Percentiles rank a stretch among this genome's conserved stretches.
Conservation (phyloP, 768 basidiomycete genomes). For the Boletus edulis region DNA sequence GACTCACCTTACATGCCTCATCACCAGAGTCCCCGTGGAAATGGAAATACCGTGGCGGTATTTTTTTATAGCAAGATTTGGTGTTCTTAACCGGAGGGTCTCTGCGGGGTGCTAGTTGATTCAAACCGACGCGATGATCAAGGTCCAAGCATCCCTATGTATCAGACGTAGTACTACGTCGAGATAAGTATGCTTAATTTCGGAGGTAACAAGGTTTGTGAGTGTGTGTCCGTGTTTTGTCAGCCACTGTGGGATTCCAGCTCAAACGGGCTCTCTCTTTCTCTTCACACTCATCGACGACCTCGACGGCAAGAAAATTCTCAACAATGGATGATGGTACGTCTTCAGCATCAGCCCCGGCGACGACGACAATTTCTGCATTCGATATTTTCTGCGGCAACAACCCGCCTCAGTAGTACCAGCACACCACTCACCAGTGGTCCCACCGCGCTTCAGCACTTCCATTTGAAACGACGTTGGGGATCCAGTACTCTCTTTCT, state of each 20-base stretch:
- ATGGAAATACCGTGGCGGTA: background rate
- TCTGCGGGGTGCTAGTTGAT: too few species aligned
- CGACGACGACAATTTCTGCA: constrained; percentile 53
- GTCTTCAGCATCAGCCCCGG: constrained; percentile 76
- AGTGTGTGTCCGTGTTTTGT: constrained; percentile 23
- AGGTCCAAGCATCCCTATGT: too few species aligned
- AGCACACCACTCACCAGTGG: constrained; percentile 28
- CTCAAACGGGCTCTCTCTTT: background rate
- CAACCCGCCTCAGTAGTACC: constrained; percentile 31
- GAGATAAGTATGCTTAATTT: too few species aligned
- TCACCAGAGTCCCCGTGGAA: background rate
- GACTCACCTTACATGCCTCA: background rate
- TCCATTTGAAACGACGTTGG: constrained; percentile 27
- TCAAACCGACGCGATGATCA: too few species aligned
- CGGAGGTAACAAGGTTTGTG: background rate
- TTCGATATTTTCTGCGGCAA: constrained; percentile 41
- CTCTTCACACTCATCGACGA: constrained; percentile 2
- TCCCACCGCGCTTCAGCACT: constrained; percentile 31
- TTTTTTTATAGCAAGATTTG: background rate
- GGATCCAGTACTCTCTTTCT: constrained; percentile 18
- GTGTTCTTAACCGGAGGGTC: background rate
- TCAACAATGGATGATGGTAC: constrained; percentile 70
- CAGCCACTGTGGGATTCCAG: background rate
- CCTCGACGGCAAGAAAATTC: constrained; percentile 25
- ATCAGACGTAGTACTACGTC: too few species aligned